phyloP scores from a whole-genome alignment of 129 eudicot species.

The Chrysanthemum seticuspe region DNA sequence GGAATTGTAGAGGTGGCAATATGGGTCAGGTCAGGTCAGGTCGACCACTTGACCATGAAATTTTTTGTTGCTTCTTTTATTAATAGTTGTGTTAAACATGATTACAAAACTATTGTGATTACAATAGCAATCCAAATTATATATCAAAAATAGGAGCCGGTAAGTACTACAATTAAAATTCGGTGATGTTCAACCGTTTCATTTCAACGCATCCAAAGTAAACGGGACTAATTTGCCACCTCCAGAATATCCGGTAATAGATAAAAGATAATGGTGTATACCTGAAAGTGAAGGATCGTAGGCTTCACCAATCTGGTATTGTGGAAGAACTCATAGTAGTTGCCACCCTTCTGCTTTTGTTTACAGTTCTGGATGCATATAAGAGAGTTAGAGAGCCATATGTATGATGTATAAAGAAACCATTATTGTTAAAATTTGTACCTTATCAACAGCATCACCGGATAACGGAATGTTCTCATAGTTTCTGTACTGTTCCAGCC shows the following conservation, averaged over 20 bases:
- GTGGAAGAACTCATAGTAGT: slow-evolving; percentile 69
- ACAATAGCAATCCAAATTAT: not conserved
- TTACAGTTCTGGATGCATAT: slow-evolving; percentile 64
- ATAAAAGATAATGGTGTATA: slow-evolving; percentile 7
- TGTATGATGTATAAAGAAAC: slow-evolving; percentile 1
- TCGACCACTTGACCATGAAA: not conserved
- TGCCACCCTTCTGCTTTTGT: slow-evolving; percentile 65
- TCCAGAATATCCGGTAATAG: not conserved
- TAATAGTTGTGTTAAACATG: not conserved
- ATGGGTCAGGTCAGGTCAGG: not conserved
- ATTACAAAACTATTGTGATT: not conserved
- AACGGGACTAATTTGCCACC: not conserved
- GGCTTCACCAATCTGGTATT: slow-evolving; percentile 90
- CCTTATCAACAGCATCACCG: slow-evolving; percentile 74
- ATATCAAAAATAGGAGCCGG: not conserved
- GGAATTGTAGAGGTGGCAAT: not conserved
- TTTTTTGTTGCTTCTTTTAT: not conserved
- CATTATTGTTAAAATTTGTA: slow-evolving; percentile 14
- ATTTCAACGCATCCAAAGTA: not conserved
- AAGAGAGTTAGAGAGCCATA: not conserved
- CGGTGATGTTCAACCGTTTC: not conserved
- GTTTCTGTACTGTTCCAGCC: slow-evolving; percentile 81
- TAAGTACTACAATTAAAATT: not conserved
- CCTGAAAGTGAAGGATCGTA: slow-evolving; percentile 95
- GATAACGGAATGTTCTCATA: slow-evolving; percentile 77